Percentiles rank a stretch among this genome's conserved stretches.
phyloP scores from a whole-genome alignment of 371 early-diverging fungal genomes.

The Mortierella sp. region DNA sequence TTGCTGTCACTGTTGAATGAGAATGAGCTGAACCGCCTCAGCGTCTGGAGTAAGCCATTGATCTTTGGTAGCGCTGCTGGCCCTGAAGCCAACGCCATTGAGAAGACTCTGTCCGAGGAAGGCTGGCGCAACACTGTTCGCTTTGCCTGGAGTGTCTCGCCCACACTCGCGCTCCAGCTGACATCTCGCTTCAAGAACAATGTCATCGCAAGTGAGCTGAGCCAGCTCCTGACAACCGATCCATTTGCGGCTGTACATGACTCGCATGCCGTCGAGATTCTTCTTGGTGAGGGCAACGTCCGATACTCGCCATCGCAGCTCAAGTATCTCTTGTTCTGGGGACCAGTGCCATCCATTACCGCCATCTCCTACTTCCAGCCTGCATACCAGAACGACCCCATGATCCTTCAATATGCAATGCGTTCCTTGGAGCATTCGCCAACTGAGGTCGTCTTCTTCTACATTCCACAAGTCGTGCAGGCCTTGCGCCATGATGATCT shows the following conservation, averaged over 20 bases:
- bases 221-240: conserved; percentile 68
- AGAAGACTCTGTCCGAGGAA: conserved; percentile 63
- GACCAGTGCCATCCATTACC: conserved; percentile 91
- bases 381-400: conserved; percentile 77
- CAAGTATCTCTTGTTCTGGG: conserved; percentile 90
- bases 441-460: conserved; percentile 96
- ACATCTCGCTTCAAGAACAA: conserved; percentile 76
- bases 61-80: conserved; percentile 27
- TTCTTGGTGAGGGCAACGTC: conserved; percentile 65
- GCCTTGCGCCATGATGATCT: conserved; percentile 88
- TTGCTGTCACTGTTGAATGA: conserved; percentile 86
- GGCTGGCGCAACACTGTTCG: conserved; percentile 81
- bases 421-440: conserved; percentile 90
- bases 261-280: conserved; percentile 78
- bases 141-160: conserved; percentile 86
- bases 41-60: conserved; percentile 85
- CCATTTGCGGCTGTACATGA: conserved; percentile 76
- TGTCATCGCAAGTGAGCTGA: conserved; percentile 75
- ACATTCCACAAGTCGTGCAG: conserved; percentile 99
- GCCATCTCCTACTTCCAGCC: conserved; percentile 85
- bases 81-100: conserved; percentile 57
- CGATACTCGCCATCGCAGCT: conserved; percentile 44
- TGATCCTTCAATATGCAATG: conserved; percentile 94
- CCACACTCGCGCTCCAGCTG: conserved; percentile 84
- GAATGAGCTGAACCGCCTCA: conserved; percentile 84